Base-by-base conservation (phyloP, 129 eudicot species). In the Arctium minus region DNA sequence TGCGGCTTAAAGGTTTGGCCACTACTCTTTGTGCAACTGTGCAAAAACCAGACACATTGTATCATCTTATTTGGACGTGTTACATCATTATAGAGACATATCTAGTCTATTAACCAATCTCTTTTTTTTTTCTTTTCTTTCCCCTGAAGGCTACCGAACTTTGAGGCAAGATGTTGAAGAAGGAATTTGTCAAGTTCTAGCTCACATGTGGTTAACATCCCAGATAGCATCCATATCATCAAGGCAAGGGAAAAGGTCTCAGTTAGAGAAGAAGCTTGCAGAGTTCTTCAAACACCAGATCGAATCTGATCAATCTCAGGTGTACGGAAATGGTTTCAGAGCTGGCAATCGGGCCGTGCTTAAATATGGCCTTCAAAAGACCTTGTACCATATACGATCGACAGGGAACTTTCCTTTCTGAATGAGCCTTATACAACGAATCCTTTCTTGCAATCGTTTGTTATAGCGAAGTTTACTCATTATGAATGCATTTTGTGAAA, bases 141-240 rank as follows among this genome's bases (percentile, higher is more conserved):
- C 29, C 35, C 15, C 17, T 9, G 30, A 84, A 94, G 98, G 97
- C 67, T 94, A 83, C 69, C 91, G 88, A 76, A 81, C 79, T 70
- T 90, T 94, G 6, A 80, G 91, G 72, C 93, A 85, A 73, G 93
- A 94, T 42, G 93, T 94, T 22, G 98, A 90, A 85, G 98, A 94
- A 86, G 97, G 98, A 18, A 92, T 94, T 33, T 94, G 97, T 80
- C 97, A 94, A 69, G 97, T 91, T 69, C 85, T 94, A 53, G 98
- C 93, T 48, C 89, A 91, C 77, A 90, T 92, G 94, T 94, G 98
- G 98, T 83, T 94, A 75, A 88, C 89, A 78, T 81, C 97, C 7
- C 92, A 88, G 86, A 87, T 87, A 68, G 76, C 73, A 38, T 79
- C 87, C 74, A 70, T 80, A 74, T 83, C 92, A 68, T 87, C 93